Evolutionary conservation across 306 rosid species (phyloP).

Genomic region (Malus asiatica): DNA sequence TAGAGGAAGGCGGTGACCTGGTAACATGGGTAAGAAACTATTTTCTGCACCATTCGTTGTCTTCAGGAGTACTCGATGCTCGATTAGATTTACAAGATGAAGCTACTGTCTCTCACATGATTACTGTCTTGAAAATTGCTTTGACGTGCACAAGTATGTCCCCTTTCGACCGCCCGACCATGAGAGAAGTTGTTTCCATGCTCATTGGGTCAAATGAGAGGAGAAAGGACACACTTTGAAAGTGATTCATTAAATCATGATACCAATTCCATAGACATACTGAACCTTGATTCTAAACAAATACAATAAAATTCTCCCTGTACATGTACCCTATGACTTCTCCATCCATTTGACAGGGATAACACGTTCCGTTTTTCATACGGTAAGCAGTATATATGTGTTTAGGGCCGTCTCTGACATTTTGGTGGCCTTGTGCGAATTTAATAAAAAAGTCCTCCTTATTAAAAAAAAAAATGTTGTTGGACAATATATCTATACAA

Average conservation of each 20-base stretch:
- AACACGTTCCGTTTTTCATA: not conserved
- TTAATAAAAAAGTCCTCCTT: no score
- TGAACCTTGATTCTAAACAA: not conserved
- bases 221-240: conserved; percentile 34
- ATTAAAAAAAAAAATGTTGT: no score
- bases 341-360: not conserved
- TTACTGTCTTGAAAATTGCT: conserved; percentile 65
- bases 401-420: no score
- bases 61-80: conserved; percentile 42
- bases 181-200: conserved; percentile 62
- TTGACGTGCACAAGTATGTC: conserved; percentile 56
- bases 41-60: conserved; percentile 32
- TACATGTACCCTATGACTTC: not conserved
- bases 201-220: conserved; percentile 54
- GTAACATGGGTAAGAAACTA: conserved; percentile 59
- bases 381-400: not conserved
- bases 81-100: conserved; percentile 45
- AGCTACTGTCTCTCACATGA: conserved; percentile 46
- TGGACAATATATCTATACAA: no score
- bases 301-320: not conserved
- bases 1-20: conserved; percentile 78
- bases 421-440: no score
- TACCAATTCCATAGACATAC: not conserved
- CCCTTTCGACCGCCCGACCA: conserved; percentile 56
- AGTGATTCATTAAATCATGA: not conserved